These are phyloP conservation scores for Lactifluus hygrophoroides DNA, from an alignment of 768 basidiomycete genomes.

Conservation along the genomic window DNA sequence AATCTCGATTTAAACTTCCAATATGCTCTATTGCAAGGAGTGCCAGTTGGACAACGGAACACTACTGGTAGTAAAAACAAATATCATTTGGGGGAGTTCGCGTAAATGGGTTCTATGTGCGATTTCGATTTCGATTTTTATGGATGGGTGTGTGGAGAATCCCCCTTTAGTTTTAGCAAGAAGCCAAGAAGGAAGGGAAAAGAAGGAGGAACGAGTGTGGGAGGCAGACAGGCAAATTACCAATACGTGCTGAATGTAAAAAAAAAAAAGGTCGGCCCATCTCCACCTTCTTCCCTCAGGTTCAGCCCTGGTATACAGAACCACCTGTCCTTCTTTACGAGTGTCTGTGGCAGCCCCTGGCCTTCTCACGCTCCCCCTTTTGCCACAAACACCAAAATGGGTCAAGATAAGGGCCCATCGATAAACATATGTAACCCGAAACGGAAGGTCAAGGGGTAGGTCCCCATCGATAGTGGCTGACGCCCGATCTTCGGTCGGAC, in stretches of 20 bases:
- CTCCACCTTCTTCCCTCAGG: not conserved
- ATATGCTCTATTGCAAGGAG: too few species aligned
- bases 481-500: not conserved
- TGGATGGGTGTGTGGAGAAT: not conserved
- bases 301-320: not conserved
- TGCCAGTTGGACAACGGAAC: too few species aligned
- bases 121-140: too few species aligned
- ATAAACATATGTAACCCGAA: not conserved
- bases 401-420: not conserved
- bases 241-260: slow-evolving; percentile 1
- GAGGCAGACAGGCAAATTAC: not conserved
- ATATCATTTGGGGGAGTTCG: too few species aligned
- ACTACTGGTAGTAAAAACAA: too few species aligned
- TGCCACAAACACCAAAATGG: not conserved
- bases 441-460: not conserved
- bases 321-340: not conserved
- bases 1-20: too few species aligned
- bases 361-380: not conserved
- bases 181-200: not conserved
- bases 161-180: too few species aligned
- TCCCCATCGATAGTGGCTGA: slow-evolving; percentile 10
- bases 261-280: too few species aligned
- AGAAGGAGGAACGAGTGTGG: not conserved
- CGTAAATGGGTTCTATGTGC: too few species aligned
- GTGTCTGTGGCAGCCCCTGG: not conserved